phyloP scores from a whole-genome alignment of 352 stramenopile genomes.

The Pythium guiyangense region DNA sequence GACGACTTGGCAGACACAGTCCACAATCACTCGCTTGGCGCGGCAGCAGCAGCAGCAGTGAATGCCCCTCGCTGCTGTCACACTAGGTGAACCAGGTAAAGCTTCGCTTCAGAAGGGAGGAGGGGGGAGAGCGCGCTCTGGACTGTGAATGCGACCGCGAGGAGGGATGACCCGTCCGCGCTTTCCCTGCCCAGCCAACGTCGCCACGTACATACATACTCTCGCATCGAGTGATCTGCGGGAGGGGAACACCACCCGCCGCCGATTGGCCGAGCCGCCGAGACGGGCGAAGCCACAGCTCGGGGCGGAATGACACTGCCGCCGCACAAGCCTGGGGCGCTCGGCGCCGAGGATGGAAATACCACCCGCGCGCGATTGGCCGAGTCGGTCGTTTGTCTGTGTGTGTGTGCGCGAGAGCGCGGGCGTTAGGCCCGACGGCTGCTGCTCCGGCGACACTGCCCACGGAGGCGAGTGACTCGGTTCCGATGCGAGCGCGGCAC shows the following conservation, averaged over 20 bases:
- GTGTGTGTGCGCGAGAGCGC: not conserved
- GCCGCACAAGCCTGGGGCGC: not conserved
- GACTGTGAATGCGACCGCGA: not conserved
- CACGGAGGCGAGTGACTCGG: not conserved
- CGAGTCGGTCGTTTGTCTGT: not conserved
- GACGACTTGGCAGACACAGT: too few species aligned
- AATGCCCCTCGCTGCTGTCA: too few species aligned
- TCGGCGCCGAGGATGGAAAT: slow-evolving; percentile 2
- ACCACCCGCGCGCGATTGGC: slow-evolving; percentile 1
- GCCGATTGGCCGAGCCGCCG: not conserved
- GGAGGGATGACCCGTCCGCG: not conserved
- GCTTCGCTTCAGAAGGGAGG: not conserved
- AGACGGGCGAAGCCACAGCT: not conserved
- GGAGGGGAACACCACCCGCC: slow-evolving; percentile 5
- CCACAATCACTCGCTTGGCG: too few species aligned
- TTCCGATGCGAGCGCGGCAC: not conserved
- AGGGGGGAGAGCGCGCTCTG: not conserved
- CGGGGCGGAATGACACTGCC: slow-evolving; percentile 5
- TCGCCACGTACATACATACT: not conserved
- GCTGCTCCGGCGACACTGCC: not conserved
- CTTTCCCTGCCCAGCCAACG: not conserved
- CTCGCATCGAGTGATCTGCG: not conserved
- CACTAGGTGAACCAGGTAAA: too few species aligned
- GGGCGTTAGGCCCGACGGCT: not conserved
- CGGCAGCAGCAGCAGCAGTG: too few species aligned